These are phyloP conservation scores for Aristolochia fimbriata DNA, from an alignment of 164 flowering plant genomes.

Conservation along the genomic window DNA sequence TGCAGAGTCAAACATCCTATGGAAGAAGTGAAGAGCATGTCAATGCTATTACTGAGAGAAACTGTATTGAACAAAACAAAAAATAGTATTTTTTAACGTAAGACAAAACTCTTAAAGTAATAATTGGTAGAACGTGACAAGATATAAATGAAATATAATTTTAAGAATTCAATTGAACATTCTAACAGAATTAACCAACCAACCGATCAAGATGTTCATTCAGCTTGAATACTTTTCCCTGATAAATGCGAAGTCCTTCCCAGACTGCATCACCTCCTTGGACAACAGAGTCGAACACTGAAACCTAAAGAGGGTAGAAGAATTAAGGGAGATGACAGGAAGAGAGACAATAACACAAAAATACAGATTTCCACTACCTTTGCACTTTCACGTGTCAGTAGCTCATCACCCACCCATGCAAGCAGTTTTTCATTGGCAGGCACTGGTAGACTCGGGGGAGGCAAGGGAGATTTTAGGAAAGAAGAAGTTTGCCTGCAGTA, in stretches of 20 bases:
- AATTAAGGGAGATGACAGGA: neutral
- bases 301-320: constrained; percentile 42
- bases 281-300: constrained; percentile 90
- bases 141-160: neutral
- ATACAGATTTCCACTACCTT: constrained; percentile 39
- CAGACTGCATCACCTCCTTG: constrained; percentile 99
- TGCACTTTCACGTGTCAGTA: constrained; percentile 85
- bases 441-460: constrained; percentile 71
- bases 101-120: neutral
- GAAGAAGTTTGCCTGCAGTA: constrained; percentile 25
- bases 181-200: constrained; percentile 9
- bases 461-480: constrained; percentile 28
- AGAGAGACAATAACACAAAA: neutral
- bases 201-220: constrained; percentile 91
- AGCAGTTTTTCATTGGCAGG: constrained; percentile 82
- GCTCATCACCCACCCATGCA: constrained; percentile 84
- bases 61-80: too few species aligned
- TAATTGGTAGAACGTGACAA: neutral
- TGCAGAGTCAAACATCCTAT: constrained; percentile 88
- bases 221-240: constrained; percentile 80
- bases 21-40: neutral
- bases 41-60: too few species aligned
- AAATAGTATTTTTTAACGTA: too few species aligned
- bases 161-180: neutral
- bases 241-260: constrained; percentile 93